These are phyloP conservation scores for Nakaseomyces sp. DNA, from an alignment of 1,139 yeast species.

Conservation along the genomic window DNA sequence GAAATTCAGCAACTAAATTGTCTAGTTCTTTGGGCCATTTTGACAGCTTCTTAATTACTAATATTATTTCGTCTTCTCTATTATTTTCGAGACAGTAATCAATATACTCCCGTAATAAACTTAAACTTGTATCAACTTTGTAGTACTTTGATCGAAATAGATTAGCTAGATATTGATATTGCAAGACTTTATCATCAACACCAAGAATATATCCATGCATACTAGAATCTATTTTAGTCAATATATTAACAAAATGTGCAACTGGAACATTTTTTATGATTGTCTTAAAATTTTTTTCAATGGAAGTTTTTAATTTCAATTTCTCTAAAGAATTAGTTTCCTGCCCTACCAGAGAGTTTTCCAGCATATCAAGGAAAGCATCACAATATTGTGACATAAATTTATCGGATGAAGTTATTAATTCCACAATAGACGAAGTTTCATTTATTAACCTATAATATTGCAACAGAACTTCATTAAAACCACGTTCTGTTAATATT, in stretches of 20 bases:
- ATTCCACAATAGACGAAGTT: neutral
- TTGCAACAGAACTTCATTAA: conserved; percentile 48
- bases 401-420: neutral
- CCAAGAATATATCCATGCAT: conserved; percentile 15
- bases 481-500: conserved; percentile 46
- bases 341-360: neutral
- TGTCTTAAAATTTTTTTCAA: conserved; percentile 11
- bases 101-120: neutral
- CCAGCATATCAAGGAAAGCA: conserved; percentile 1
- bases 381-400: neutral
- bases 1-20: neutral
- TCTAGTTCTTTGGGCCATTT: conserved; percentile 13
- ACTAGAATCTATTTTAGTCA: conserved; percentile 15
- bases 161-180: conserved; percentile 17
- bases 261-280: conserved; percentile 9
- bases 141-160: conserved; percentile 10
- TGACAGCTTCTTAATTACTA: conserved; percentile 14
- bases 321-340: conserved; percentile 7
- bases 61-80: conserved; percentile 7
- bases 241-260: conserved; percentile 9
- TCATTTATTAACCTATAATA: conserved; percentile 37
- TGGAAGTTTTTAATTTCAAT: conserved; percentile 6
- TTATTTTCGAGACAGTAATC: neutral
- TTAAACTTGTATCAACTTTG: neutral
- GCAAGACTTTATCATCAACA: conserved; percentile 8